Percentiles rank a stretch among this genome's conserved stretches.
phyloP scores from a whole-genome alignment of 225 moss, liverwort and hornwort genomes.

The Climacium dendroides region DNA sequence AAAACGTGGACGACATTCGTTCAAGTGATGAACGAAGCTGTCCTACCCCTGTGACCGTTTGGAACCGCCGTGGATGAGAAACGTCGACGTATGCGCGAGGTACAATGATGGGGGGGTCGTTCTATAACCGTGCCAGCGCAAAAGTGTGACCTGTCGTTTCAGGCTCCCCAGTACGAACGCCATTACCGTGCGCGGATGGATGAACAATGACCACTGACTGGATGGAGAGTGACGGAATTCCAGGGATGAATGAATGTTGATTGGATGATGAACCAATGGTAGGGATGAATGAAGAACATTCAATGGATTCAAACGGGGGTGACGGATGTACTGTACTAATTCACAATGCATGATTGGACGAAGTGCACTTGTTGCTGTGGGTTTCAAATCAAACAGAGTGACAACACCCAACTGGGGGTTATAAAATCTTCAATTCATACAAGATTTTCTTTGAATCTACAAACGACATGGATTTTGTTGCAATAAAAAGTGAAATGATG shows the following conservation, averaged over 20 bases:
- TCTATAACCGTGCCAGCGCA: slow-evolving; percentile 2
- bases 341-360: slow-evolving; percentile 3
- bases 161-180: neutral
- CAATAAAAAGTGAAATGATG: neutral
- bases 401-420: neutral
- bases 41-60: neutral
- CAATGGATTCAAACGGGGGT: neutral
- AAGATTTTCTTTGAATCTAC: neutral
- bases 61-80: neutral
- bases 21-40: accelerated
- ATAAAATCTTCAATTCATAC: neutral
- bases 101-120: neutral
- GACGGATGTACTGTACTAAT: neutral
- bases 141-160: neutral
- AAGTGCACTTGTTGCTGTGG: neutral
- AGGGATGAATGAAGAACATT: neutral
- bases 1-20: neutral
- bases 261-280: neutral
- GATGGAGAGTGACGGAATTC: neutral
- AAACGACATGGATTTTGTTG: accelerated
- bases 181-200: neutral
- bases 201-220: neutral
- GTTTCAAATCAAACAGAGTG: neutral
- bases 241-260: neutral
- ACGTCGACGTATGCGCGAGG: neutral